Conservation (phyloP, 108 stramenopile species). For the Fistulifera pelliculosa region DNA sequence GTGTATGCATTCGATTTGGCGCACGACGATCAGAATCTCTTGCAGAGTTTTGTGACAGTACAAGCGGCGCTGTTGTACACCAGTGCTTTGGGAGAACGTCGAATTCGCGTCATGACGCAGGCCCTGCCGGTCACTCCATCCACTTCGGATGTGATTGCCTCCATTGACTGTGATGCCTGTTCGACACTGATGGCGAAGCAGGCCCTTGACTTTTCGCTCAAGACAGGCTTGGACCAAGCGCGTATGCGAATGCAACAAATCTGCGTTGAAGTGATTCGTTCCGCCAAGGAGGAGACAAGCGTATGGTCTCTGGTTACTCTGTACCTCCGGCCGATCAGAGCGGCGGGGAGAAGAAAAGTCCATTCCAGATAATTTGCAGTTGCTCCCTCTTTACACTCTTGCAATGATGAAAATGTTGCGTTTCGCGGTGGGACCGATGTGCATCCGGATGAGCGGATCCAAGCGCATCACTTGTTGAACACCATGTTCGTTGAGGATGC, state of each 20-base stretch:
- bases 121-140: slow-evolving; percentile 75
- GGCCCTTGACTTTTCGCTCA: slow-evolving; percentile 80
- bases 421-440: slow-evolving; percentile 95
- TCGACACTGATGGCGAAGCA: slow-evolving; percentile 84
- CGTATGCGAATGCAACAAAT: slow-evolving; percentile 79
- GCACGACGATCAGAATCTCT: slow-evolving; percentile 86
- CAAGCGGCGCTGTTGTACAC: slow-evolving; percentile 98
- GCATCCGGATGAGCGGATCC: slow-evolving; percentile 90
- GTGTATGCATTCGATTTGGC: slow-evolving; percentile 90
- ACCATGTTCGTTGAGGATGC: slow-evolving; percentile 78
- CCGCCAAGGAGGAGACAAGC: slow-evolving; percentile 57
- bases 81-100: slow-evolving; percentile 87
- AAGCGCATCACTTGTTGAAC: slow-evolving; percentile 60
- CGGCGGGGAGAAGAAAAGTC: slow-evolving; percentile 37
- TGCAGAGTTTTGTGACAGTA: slow-evolving; percentile 72
- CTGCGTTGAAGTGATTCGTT: slow-evolving; percentile 68
- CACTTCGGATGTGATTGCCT: slow-evolving; percentile 67
- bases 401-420: slow-evolving; percentile 93
- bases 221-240: slow-evolving; percentile 86
- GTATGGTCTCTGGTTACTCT: slow-evolving; percentile 62
- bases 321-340: slow-evolving; percentile 35
- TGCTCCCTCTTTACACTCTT: slow-evolving; percentile 94
- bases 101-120: slow-evolving; percentile 96
- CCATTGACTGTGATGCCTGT: slow-evolving; percentile 75
- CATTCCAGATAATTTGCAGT: slow-evolving; percentile 66